These are phyloP conservation scores for Tolypocladium tropicale DNA, from an alignment of 2,329 filamentous ascomycete species.

Conservation along the genomic window DNA sequence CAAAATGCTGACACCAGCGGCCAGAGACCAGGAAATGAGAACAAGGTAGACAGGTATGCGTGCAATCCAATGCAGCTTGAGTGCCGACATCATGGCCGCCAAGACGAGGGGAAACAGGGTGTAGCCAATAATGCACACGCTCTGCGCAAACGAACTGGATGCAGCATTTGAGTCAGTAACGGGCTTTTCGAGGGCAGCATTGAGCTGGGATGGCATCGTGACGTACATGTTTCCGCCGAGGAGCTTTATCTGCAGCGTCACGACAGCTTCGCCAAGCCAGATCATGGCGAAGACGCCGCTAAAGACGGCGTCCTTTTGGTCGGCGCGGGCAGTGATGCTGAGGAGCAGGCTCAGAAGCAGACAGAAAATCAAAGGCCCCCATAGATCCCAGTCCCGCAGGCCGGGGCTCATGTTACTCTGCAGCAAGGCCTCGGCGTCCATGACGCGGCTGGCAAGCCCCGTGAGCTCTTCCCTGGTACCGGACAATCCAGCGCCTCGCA, in stretches of 20 bases:
- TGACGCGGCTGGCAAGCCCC: conserved; percentile 48
- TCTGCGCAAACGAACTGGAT: conserved; percentile 87
- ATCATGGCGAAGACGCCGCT: conserved; percentile 94
- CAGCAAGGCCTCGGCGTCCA: conserved; percentile 53
- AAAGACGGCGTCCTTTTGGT: conserved; percentile 84
- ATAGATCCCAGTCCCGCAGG: conserved; percentile 92
- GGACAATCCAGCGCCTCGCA: conserved; percentile 46
- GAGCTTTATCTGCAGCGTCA: conserved; percentile 96
- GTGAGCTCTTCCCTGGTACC: conserved; percentile 54
- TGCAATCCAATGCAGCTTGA: conserved; percentile 68
- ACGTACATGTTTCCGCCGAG: conserved; percentile 94
- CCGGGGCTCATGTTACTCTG: conserved; percentile 77
- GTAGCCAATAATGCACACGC: conserved; percentile 95
- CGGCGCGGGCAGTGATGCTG: conserved; percentile 66
- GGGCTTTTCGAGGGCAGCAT: too few relatives aligned
- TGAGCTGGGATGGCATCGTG: not conserved
- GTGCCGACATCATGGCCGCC: conserved; percentile 76
- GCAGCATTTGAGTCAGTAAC: conserved; percentile 7
- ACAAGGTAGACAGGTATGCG: conserved; percentile 86
- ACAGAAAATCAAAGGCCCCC: conserved; percentile 94
- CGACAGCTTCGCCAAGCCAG: conserved; percentile 92
- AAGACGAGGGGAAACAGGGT: conserved; percentile 95
- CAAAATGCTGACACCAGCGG: conserved; percentile 90
- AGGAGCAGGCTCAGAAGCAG: conserved; percentile 79
- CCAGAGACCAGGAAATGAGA: conserved; percentile 84